Evolutionary conservation across 441 rosid species (phyloP).

Genomic region (Populus trichocarpa): DNA sequence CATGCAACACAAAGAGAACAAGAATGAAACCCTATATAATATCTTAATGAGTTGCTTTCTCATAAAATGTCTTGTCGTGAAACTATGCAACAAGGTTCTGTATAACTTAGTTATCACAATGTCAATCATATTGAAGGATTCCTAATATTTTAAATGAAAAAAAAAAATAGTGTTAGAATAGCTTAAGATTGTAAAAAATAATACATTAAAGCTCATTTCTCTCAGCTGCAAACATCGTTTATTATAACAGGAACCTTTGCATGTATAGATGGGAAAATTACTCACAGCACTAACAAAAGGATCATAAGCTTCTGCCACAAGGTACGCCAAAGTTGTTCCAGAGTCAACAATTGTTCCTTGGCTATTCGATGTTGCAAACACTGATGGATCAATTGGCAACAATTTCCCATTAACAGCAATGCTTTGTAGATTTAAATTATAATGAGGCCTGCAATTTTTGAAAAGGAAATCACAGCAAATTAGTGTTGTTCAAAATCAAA

Average conservation of each 20-base stretch:
- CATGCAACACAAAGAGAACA: too few species aligned
- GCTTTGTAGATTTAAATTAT: conserved; percentile 86
- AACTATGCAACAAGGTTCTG: too few species aligned
- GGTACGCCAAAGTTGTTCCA: conserved; percentile 95
- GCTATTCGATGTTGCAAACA: conserved; percentile 63
- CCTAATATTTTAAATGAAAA: too few species aligned
- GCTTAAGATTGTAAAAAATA: too few species aligned
- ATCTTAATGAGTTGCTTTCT: too few species aligned
- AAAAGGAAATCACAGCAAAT: conserved; percentile 18
- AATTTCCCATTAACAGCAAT: conserved; percentile 77
- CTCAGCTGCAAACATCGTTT: too few species aligned
- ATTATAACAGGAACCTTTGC: not conserved
- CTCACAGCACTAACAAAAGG: conserved; percentile 79
- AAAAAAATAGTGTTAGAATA: too few species aligned
- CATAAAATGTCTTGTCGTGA: too few species aligned
- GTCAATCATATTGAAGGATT: too few species aligned
- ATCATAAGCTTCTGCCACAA: conserved; percentile 69
- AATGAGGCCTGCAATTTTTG: conserved; percentile 78
- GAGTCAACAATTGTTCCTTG: conserved; percentile 92
- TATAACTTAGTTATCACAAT: too few species aligned
- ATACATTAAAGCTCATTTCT: too few species aligned
- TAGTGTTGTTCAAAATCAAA: conserved; percentile 5
- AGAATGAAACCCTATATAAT: too few species aligned
- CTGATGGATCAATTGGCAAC: conserved; percentile 61
- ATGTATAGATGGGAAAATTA: conserved; percentile 1